Evolutionary conservation across 768 basidiomycete species (phyloP).

Genomic region (Pisolithus tinctorius): DNA sequence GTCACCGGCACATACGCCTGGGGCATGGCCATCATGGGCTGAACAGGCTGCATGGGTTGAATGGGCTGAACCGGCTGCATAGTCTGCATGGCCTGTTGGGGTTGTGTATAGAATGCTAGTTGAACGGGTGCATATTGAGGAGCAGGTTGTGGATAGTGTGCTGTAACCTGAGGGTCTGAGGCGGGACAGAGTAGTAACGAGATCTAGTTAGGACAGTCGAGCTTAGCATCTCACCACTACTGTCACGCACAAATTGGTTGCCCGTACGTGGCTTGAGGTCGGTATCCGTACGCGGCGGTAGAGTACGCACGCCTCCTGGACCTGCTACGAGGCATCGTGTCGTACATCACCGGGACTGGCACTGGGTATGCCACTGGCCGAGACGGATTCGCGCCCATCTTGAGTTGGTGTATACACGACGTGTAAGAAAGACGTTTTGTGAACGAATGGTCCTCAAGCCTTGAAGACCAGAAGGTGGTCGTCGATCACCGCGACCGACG

Average conservation of each 20-base stretch:
- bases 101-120: constrained; percentile 15
- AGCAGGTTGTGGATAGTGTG: constrained; percentile 13
- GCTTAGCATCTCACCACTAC: neutral
- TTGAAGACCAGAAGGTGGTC: neutral
- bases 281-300: constrained; percentile 10
- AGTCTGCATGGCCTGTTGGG: constrained; percentile 21
- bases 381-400: constrained; percentile 22
- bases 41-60: neutral
- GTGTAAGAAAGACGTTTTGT: neutral
- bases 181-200: neutral
- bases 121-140: constrained; percentile 24
- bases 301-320: constrained; percentile 12
- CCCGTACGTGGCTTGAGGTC: constrained; percentile 7
- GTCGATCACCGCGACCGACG: too few relatives aligned
- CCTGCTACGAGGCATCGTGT: neutral
- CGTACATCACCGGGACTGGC: constrained; percentile 3
- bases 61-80: neutral
- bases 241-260: constrained; percentile 20
- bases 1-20: constrained; percentile 21
- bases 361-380: constrained; percentile 16
- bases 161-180: constrained; percentile 20
- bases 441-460: neutral
- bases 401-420: neutral
- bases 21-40: constrained; percentile 14
- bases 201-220: constrained; percentile 9